Conservation (phyloP, 352 stramenopile species). For the Phytophthora idaei region DNA sequence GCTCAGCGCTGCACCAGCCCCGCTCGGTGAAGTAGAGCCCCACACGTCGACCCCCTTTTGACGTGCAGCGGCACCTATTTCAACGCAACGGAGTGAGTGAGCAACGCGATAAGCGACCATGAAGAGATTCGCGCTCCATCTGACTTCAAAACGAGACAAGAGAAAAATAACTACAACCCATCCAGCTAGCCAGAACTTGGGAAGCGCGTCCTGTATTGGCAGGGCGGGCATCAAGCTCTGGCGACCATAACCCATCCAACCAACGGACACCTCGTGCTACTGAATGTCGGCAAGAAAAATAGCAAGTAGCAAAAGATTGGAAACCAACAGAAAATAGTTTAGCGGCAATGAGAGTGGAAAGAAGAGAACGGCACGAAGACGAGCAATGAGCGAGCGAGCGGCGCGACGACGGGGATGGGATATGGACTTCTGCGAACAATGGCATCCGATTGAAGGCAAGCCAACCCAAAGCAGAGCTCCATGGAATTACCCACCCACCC, state of each 20-base stretch:
- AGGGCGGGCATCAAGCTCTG: slow-evolving; percentile 15
- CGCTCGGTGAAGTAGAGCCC: slow-evolving; percentile 66
- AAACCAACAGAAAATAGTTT: slow-evolving; percentile 31
- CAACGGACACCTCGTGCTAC: slow-evolving; percentile 39
- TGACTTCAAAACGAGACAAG: slow-evolving; percentile 7
- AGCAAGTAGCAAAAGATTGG: slow-evolving; percentile 34
- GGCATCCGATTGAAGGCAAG: slow-evolving; percentile 34
- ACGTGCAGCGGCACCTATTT: slow-evolving; percentile 30
- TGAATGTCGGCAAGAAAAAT: slow-evolving; percentile 40
- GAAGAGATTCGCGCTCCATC: slow-evolving; percentile 41
- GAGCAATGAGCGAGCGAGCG: slow-evolving; percentile 39
- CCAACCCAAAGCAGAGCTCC: slow-evolving; percentile 8
- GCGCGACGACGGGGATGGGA: slow-evolving; percentile 15
- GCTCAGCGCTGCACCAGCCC: slow-evolving; percentile 66
- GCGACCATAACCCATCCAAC: slow-evolving; percentile 14
- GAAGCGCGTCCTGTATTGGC: slow-evolving; percentile 14
- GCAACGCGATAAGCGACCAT: slow-evolving; percentile 19
- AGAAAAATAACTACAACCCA: slow-evolving; percentile 31
- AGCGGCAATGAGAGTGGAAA: slow-evolving; percentile 12
- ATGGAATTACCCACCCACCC: background rate
- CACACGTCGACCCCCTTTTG: slow-evolving; percentile 30
- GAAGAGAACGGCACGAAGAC: slow-evolving; percentile 31
- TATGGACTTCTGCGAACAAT: background rate
- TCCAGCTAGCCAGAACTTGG: slow-evolving; percentile 17
- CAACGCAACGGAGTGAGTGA: slow-evolving; percentile 42